Base-by-base conservation (phyloP, 352 stramenopile genomes). In the Blastocystis sp. region DNA sequence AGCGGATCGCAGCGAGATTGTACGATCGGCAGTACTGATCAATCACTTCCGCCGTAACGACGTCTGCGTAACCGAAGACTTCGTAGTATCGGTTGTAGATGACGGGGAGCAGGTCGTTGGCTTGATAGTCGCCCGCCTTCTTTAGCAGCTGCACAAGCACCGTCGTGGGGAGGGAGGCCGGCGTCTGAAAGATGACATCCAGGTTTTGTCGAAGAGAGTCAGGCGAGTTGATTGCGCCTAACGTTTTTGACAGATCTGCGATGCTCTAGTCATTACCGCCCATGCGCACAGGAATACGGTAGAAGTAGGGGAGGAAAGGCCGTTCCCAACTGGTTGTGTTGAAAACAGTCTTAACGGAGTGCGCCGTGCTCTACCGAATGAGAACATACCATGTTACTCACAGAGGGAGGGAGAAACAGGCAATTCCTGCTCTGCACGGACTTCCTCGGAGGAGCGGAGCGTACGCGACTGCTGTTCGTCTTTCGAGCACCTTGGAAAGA, bases 51-150 rank as follows among this genome's bases (percentile, higher is more conserved):
- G 56, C 38, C 5, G 60, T 67, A 1, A 69, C 60, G 60, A 62
- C 21, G 40, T 52, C 60, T 2, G 56, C 41, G 38, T 84, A 84
- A 3, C 74, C 52, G 0, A 38, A 4, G 23, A 19, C 0, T 2
- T 53, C 65, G 14, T 53, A 69, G 28, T 84, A 69, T 7, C 40
- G 41, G 45, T 69, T 23, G 17, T 69, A 52, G 53, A 70, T 23
- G 9, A 48, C 14, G 2, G 56, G 28, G 34, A 66, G 45, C n/a
- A 84, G 60, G 45, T 62, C 41, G 21, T 41, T 52, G 23, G 56
- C 40, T 5, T 69, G 53, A 21, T 59, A 38, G 45, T 69, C 61
- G 56, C 74, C 74, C 11, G 52, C 60, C n/a, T 84, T 84, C 23
- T 52, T 62, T 9, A 84, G 34, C 38, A 84, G 60, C n/a, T 23